Percentiles rank a stretch among this genome's conserved stretches.
Evolutionary conservation across 176 grass and related monocot species (phyloP).

Genomic region (Pontederia paniculata): DNA sequence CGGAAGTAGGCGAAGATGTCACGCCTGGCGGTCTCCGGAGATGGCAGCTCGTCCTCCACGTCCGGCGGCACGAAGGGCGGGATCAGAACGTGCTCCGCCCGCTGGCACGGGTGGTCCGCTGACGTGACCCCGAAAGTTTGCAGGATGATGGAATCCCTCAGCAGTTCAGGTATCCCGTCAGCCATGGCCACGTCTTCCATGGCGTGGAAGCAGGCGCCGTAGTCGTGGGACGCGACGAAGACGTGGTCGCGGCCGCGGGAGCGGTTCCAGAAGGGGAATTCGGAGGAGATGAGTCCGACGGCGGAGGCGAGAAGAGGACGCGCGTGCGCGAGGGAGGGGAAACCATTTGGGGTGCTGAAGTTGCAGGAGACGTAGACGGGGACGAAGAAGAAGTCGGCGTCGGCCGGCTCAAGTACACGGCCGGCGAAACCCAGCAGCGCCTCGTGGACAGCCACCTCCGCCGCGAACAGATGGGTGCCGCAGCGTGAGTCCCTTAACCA

Average conservation of each 20-base stretch:
- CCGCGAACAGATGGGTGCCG: conserved; percentile 62
- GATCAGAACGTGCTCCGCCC: conserved; percentile 55
- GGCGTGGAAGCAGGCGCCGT: conserved; percentile 88
- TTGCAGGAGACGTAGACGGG: conserved; percentile 95
- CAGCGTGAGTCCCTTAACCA: conserved; percentile 52
- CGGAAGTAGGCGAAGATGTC: conserved; percentile 80
- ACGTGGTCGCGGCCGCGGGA: conserved; percentile 68
- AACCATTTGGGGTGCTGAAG: conserved; percentile 70
- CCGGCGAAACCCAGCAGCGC: conserved; percentile 38
- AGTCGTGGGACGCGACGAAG: conserved; percentile 85
- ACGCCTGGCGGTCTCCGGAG: conserved; percentile 34
- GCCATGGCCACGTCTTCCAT: conserved; percentile 82
- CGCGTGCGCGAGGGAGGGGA: conserved; percentile 69
- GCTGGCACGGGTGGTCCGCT: conserved; percentile 51
- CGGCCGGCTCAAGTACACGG: conserved; percentile 28
- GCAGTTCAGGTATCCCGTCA: conserved; percentile 69
- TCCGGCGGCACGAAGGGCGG: conserved; percentile 54
- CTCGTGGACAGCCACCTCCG: conserved; percentile 83
- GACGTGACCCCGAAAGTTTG: conserved; percentile 63
- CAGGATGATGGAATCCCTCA: conserved; percentile 54
- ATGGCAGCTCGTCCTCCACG: conserved; percentile 28
- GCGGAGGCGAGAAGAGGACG: conserved; percentile 46
- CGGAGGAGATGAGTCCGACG: conserved; percentile 30
- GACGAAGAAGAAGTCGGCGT: conserved; percentile 74
- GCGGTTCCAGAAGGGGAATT: conserved; percentile 72